Evolutionary conservation across 805 yeast genomes (phyloP).

Genomic region (Ogataea sp.): DNA sequence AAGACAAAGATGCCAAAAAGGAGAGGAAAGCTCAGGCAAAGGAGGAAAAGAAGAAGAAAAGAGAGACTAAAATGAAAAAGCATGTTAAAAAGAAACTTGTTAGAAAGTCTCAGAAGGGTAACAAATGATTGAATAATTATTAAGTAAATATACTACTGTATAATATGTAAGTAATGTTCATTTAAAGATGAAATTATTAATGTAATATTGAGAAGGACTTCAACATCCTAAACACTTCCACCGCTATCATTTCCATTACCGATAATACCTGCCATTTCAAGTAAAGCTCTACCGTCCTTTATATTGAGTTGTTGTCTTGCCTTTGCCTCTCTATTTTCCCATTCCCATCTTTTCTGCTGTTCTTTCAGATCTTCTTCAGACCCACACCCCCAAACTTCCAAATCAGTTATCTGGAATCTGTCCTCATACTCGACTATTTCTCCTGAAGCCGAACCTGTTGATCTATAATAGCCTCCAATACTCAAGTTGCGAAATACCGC

Average conservation of each 20-base stretch:
- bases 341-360: slow-evolving; percentile 74
- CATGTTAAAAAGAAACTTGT: slow-evolving; percentile 71
- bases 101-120: slow-evolving; percentile 31
- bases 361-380: slow-evolving; percentile 67
- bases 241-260: slow-evolving; percentile 37
- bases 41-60: slow-evolving; percentile 68
- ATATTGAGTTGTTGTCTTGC: slow-evolving; percentile 67
- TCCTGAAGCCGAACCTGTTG: slow-evolving; percentile 8
- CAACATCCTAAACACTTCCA: slow-evolving; percentile 32
- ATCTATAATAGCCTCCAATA: slow-evolving; percentile 39
- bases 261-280: slow-evolving; percentile 73
- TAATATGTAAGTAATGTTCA: not conserved
- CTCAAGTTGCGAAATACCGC: slow-evolving; percentile 71
- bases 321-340: slow-evolving; percentile 85
- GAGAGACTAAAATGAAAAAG: slow-evolving; percentile 78
- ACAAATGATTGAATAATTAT: slow-evolving; percentile 3
- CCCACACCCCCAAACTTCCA: slow-evolving; percentile 93
- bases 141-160: not conserved
- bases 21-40: slow-evolving; percentile 70
- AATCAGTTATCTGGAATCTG: slow-evolving; percentile 58
- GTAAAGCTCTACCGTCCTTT: slow-evolving; percentile 76
- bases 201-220: not conserved
- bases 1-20: slow-evolving; percentile 73
- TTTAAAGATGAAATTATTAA: not conserved
- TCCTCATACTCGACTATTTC: slow-evolving; percentile 49